Evolutionary conservation across 2,329 filamentous ascomycete species (phyloP), one percentile per base, ranked within the genome.

Genomic region (Trichoderma sp.): DNA sequence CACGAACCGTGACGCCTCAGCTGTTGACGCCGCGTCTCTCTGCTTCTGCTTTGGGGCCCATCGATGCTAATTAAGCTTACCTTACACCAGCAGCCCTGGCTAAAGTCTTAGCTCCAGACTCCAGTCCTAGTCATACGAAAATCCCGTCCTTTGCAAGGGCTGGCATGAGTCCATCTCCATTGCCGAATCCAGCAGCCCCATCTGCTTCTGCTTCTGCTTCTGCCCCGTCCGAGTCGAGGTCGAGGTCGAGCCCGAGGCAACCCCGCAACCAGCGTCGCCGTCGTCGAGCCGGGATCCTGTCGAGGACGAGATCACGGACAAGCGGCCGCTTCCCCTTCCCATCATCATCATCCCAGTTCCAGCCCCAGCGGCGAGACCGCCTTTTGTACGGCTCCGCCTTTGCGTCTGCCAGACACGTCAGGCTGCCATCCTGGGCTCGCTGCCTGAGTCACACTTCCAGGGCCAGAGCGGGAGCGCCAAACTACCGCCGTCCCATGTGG

Each of bases 361-460:
- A 18, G 15, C 36, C 39, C 14, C n/a, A 28, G 24, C 43, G n/a
- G 12, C n/a, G 43, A 66, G 21, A 66, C 43, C 47, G n/a, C 28
- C 28, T 36, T 28, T 56, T 36, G 43, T 21, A 21, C 39, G 15
- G n/a, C 39, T 60, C 24, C 24, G 36, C 47, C 47, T 12, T 69
- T 70, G 66, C 66, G 66, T 70, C 57, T 62, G 39, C 56, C 9
- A 11, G 28, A 71, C 62, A 71, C 69, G 69, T 71, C 69, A 71
- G 69, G 60, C 26, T 65, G 24, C 60, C 61, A 58, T 65, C 62
- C 53, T 34, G 47, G 47, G 39, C 36, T 51, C 24, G 66, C 34
- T 62, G 66, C 57, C 57, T 70, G 66, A 70, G 66, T 70, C 66
- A 70, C 66, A 62, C 51, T 21, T 14, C 24, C 24, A 34, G 66